Conservation (phyloP, 352 stramenopile genomes). For the Phytopythium mirpurense region DNA sequence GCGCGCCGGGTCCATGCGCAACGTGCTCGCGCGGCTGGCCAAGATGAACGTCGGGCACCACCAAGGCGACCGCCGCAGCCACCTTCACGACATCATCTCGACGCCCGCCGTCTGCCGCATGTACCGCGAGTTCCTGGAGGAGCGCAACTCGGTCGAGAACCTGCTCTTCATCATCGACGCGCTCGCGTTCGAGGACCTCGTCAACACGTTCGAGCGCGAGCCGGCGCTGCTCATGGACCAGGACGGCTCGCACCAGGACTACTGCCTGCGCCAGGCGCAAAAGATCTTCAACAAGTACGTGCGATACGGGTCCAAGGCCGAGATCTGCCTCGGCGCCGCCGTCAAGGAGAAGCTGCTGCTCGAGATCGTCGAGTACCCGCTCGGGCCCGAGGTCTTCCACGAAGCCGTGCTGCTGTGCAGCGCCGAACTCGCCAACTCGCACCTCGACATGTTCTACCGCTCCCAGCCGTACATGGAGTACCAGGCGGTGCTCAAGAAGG, state of each 20-base stretch:
- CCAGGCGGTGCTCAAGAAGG: constrained; percentile 16
- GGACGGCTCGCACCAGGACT: constrained; percentile 40
- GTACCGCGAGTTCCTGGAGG: constrained; percentile 53
- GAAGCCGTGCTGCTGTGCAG: constrained; percentile 52
- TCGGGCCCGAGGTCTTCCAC: constrained; percentile 46
- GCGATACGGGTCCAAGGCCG: constrained; percentile 60
- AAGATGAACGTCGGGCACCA: constrained; percentile 28
- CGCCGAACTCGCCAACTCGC: constrained; percentile 53
- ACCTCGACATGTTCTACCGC: constrained; percentile 55
- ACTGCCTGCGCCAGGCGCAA: constrained; percentile 50
- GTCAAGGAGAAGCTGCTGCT: constrained; percentile 46
- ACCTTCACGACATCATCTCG: constrained; percentile 48
- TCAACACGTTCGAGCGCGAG: constrained; percentile 39
- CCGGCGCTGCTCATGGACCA: constrained; percentile 7
- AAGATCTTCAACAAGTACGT: constrained; percentile 83
- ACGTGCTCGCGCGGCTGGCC: constrained; percentile 45
- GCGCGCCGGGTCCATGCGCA: constrained; percentile 35
- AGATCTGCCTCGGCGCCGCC: constrained; percentile 39
- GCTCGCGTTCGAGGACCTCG: constrained; percentile 58
- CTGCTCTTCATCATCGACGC: constrained; percentile 67
- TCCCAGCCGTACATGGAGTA: constrained; percentile 39
- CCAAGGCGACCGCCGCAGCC: constrained; percentile 28
- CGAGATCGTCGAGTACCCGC: constrained; percentile 37
- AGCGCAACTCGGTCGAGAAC: constrained; percentile 52
- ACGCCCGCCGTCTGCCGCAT: constrained; percentile 41